Evolutionary conservation across 1,284 basidiomycete genomes (phyloP).

Genomic region (Ceraceosorus bombacis): DNA sequence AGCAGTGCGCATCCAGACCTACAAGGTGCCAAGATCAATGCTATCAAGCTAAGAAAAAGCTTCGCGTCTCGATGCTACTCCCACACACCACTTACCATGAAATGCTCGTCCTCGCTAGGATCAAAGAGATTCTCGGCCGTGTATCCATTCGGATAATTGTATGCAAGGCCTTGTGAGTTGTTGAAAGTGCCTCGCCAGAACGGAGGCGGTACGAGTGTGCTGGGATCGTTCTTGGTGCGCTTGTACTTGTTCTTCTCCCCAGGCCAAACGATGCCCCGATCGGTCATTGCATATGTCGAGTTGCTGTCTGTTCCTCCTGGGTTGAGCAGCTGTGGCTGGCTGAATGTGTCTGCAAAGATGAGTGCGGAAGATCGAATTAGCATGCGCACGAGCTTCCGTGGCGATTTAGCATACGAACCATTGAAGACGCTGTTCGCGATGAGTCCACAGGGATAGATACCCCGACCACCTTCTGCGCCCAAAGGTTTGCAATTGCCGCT

Average conservation of each 20-base stretch:
- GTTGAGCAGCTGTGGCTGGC: conserved; percentile 59
- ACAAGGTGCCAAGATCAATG: background rate
- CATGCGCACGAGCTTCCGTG: background rate
- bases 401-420: conserved; percentile 55
- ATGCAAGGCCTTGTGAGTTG: conserved; percentile 16
- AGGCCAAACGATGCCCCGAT: conserved; percentile 82
- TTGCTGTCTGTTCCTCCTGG: conserved; percentile 52
- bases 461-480: conserved; percentile 48
- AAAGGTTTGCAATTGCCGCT: conserved; percentile 84
- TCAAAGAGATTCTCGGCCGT: conserved; percentile 63
- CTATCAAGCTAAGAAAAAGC: background rate
- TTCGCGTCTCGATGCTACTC: background rate
- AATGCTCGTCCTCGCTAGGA: conserved; percentile 74
- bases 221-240: conserved; percentile 46
- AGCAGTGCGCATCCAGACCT: conserved; percentile 88
- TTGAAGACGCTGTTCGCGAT: conserved; percentile 99
- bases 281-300: conserved; percentile 64
- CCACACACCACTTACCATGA: conserved; percentile 61
- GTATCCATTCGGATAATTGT: conserved; percentile 66
- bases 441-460: conserved; percentile 80
- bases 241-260: conserved; percentile 84
- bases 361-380: background rate
- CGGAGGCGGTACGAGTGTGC: conserved; percentile 77
- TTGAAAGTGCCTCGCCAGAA: conserved; percentile 58
- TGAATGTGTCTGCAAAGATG: conserved; percentile 63